Base-by-base conservation (phyloP, 495 filamentous ascomycete species). In the Penicillium daleae region DNA sequence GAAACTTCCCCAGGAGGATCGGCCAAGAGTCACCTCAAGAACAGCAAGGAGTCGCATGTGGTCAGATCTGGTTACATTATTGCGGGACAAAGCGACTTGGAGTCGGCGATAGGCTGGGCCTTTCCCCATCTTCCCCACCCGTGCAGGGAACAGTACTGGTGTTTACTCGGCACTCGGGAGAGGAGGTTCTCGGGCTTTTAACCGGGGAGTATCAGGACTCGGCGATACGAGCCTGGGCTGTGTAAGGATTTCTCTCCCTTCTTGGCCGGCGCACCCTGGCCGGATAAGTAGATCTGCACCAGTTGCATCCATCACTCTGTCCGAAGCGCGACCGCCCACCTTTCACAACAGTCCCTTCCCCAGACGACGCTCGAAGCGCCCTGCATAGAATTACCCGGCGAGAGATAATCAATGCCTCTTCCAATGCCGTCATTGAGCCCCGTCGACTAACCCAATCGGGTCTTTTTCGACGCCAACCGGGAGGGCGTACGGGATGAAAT, bases 1-100 rank as follows among this genome's bases (percentile, higher is more conserved):
- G 62, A 50, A 64, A 52, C 12, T 60, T 63, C 57, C 31, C 64
- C 62, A 63, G 66, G 69, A 56, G 42, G 67, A 70, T 67, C 64
- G 60, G 58, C 69, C 59, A 24, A 57, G n/a, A 48, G n/a, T 54
- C 39, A 32, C 15, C 49, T 62, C 58, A 50, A 8, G 58, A 59
- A 63, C 37, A 62, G 67, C 32, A 61, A 59, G 54, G 55, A 48
- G 31, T 26, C 42, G 50, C 49, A 35, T 7, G 15, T 35, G 51
- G 4, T 64, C 61, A 21, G 21, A 64, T 53, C 4, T 46, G 50
- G 66, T 61, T 62, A 62, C 61, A 64, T 66, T 22, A 64, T 66
- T 22, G 31, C 33, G 46, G 29, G 17, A 24, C 46, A 29, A 6
- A 26, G 48, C 21, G 21, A 54, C 51, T 22, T 54, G 27, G 51